A percentile compares a stretch with the other conserved stretches of the same genome.
Conservation (phyloP, 768 basidiomycete genomes). For the Hypholoma sublateritium region DNA sequence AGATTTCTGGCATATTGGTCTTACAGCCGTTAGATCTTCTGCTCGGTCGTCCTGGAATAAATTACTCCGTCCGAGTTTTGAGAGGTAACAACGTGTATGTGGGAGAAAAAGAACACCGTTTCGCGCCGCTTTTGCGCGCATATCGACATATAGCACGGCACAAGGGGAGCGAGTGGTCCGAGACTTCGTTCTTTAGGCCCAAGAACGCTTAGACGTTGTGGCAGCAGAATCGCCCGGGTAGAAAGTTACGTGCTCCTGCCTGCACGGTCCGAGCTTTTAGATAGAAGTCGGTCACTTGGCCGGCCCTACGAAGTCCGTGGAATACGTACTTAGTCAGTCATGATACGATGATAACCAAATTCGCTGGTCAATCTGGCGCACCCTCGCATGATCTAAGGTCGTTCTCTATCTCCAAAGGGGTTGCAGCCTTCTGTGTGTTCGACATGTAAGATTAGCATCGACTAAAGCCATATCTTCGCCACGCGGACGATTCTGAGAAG, state of each 20-base stretch:
- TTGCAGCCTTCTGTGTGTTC: not conserved
- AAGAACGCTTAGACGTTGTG: slow-evolving; percentile 1
- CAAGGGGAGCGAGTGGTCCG: slow-evolving; percentile 16
- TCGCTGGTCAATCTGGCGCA: not conserved
- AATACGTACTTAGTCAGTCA: not conserved
- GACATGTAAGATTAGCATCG: not conserved
- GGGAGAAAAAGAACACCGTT: not conserved
- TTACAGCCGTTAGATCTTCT: slow-evolving; percentile 5
- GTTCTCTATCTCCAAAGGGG: not conserved
- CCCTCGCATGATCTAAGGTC: not conserved
- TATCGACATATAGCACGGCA: slow-evolving; percentile 3
- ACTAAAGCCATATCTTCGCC: not conserved
- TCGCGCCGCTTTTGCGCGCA: slow-evolving; percentile 4
- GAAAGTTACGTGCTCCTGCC: not conserved
- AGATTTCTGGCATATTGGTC: slow-evolving; percentile 11
- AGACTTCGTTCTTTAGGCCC: slow-evolving; percentile 12
- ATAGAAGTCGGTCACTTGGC: slow-evolving; percentile 15
- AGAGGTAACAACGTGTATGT: slow-evolving; percentile 8
- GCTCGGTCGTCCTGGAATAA: slow-evolving; percentile 4
- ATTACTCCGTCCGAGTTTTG: not conserved
- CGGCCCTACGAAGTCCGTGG: not conserved
- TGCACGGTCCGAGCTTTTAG: slow-evolving; percentile 15
- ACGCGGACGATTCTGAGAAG: slow-evolving; percentile 4
- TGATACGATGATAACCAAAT: slow-evolving; percentile 3
- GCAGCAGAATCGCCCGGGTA: slow-evolving; percentile 8